Evolutionary conservation across 768 basidiomycete genomes (phyloP).

Genomic region (Gautieria morchelliformis): DNA sequence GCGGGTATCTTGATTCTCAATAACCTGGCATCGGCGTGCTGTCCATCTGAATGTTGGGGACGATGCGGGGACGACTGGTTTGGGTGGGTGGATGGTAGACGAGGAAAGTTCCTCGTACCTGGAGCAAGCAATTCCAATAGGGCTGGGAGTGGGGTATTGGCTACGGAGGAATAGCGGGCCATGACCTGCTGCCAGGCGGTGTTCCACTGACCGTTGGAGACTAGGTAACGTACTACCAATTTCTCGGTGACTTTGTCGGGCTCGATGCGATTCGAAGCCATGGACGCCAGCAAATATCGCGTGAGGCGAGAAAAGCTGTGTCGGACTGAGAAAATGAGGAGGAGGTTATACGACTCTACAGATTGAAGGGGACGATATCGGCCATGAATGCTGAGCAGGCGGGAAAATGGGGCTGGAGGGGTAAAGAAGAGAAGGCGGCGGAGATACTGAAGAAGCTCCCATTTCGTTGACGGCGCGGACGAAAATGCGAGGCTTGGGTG

Average conservation of each 20-base stretch:
- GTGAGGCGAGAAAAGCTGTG: not conserved
- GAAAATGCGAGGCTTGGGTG: not conserved
- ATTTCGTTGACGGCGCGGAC: not conserved
- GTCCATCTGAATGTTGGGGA: not conserved
- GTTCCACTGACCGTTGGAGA: conserved; percentile 1
- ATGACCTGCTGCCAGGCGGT: conserved; percentile 4
- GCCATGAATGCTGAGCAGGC: not conserved
- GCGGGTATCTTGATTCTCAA: not conserved
- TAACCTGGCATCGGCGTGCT: not conserved
- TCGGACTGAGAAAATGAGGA: conserved; percentile 1
- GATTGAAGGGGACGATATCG: not conserved
- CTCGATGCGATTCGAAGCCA: conserved; percentile 1
- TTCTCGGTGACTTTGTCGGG: conserved; percentile 2
- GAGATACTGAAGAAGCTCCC: conserved; percentile 1
- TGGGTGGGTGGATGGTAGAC: not conserved
- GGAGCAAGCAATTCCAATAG: conserved; percentile 7
- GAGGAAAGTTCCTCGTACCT: not conserved
- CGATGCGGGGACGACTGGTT: not conserved
- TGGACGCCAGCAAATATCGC: not conserved
- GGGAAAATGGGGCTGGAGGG: conserved; percentile 4
- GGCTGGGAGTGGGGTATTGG: not conserved
- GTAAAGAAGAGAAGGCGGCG: not conserved
- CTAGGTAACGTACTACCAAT: not conserved
- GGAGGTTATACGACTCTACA: conserved; percentile 6
- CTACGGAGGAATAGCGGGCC: not conserved